Conservation (phyloP, 495 filamentous ascomycete genomes). For the Annulohypoxylon stygium region DNA sequence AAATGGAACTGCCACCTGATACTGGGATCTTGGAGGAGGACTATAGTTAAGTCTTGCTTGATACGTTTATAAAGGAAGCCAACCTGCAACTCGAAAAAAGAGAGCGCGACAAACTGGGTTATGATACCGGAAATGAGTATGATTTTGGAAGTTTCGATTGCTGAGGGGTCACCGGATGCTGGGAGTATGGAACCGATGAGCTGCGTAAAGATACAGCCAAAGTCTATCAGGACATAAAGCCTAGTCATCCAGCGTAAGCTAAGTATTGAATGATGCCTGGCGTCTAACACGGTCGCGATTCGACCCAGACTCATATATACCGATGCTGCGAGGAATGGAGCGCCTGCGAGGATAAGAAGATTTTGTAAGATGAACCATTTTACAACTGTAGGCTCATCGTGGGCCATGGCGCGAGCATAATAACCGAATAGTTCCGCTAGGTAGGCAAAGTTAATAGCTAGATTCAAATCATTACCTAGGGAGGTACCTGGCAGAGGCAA, state of each 20-base stretch:
- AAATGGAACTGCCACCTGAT: not conserved
- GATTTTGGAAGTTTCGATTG: not conserved
- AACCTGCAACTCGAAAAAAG: not conserved
- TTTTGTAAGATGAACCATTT: not conserved
- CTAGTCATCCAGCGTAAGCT: slow-evolving; percentile 11
- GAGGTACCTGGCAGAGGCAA: no score
- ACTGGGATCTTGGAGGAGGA: not conserved
- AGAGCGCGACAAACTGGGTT: not conserved
- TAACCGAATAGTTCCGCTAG: not conserved
- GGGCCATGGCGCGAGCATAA: not conserved
- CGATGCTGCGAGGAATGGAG: not conserved
- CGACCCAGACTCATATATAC: not conserved
- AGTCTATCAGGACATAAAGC: slow-evolving; percentile 5
- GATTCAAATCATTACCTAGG: no score
- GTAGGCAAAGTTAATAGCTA: no score
- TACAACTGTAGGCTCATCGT: not conserved
- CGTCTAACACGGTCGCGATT: not conserved
- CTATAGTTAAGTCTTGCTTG: not conserved
- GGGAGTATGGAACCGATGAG: slow-evolving; percentile 1
- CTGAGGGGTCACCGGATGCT: not conserved
- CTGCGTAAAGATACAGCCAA: not conserved
- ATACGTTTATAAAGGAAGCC: not conserved
- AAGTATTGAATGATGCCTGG: not conserved
- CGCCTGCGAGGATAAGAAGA: not conserved
- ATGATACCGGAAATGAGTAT: not conserved